These are phyloP conservation scores for Aspergillus leporis DNA, from an alignment of 495 filamentous ascomycete species.

Conservation along the genomic window DNA sequence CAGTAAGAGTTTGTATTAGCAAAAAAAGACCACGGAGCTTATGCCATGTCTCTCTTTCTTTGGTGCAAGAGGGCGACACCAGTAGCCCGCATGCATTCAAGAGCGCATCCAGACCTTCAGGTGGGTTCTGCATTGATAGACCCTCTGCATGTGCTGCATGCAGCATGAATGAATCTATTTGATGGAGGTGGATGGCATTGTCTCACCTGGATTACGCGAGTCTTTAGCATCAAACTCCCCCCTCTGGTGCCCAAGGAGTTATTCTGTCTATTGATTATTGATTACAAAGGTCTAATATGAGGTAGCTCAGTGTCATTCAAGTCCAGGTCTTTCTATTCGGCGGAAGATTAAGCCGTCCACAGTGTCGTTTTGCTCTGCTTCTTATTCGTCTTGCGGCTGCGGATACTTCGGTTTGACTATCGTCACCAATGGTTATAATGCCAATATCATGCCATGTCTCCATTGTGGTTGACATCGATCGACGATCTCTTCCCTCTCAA, in stretches of 20 bases:
- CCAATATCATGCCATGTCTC: neutral
- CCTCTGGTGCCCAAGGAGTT: conserved; percentile 5
- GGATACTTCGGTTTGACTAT: neutral
- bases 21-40: neutral
- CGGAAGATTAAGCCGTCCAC: conserved; percentile 12
- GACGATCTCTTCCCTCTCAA: conserved; percentile 1
- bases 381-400: neutral
- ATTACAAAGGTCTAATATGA: neutral
- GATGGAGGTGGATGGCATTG: conserved; percentile 3
- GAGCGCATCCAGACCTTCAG: neutral
- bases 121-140: neutral
- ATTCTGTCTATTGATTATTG: conserved; percentile 5
- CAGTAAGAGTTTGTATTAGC: neutral
- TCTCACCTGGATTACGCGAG: neutral
- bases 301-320: conserved; percentile 3
- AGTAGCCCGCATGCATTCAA: neutral
- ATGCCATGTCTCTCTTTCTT: neutral
- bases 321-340: conserved; percentile 8
- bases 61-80: neutral
- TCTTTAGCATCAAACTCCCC: neutral
- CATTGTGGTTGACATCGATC: neutral
- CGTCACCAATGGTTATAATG: neutral
- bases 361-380: conserved; percentile 16
- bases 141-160: conserved; percentile 7
- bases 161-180: conserved; percentile 3